Percentiles rank a stretch among this genome's conserved stretches.
Evolutionary conservation across 176 grass and related monocot species (phyloP).

Genomic region (Oryza brachyantha): DNA sequence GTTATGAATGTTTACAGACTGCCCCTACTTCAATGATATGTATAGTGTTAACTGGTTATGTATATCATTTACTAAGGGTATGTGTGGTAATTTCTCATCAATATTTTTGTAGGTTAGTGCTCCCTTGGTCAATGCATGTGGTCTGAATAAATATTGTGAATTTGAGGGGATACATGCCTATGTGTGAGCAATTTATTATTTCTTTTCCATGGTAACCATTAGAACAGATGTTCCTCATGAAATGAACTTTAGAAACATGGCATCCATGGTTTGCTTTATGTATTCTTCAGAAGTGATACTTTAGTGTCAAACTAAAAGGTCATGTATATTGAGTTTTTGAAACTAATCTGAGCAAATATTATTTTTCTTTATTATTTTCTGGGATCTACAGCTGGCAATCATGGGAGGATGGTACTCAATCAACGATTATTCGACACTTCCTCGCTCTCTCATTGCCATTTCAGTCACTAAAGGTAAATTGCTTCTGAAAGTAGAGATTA

Average conservation of each 20-base stretch:
- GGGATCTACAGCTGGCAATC: conserved; percentile 75
- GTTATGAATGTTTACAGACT: neutral
- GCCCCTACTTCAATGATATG: neutral
- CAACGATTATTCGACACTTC: conserved; percentile 56
- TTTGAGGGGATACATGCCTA: too few species aligned
- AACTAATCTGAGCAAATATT: conserved; percentile 6
- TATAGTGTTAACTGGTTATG: too few species aligned
- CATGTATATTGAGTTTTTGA: neutral
- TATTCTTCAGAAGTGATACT: neutral
- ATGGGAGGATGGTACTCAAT: conserved; percentile 56
- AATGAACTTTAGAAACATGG: neutral
- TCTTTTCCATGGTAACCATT: conserved; percentile 3
- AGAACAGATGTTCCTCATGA: conserved; percentile 3
- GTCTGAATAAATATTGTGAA: too few species aligned
- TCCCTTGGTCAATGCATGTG: too few species aligned
- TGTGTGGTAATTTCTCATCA: too few species aligned
- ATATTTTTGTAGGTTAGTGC: too few species aligned
- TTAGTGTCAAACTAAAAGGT: neutral
- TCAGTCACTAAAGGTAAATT: conserved; percentile 72
- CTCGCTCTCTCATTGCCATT: conserved; percentile 60
- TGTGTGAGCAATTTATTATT: neutral
- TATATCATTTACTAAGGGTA: too few species aligned
- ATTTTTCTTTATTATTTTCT: conserved; percentile 15
- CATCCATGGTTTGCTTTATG: conserved; percentile 4
- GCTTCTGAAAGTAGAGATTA: conserved; percentile 22